A percentile compares a stretch with the other conserved stretches of the same genome.
phyloP scores from a whole-genome alignment of 2,329 filamentous ascomycete species.

The Graphiopsis chlorocephala region DNA sequence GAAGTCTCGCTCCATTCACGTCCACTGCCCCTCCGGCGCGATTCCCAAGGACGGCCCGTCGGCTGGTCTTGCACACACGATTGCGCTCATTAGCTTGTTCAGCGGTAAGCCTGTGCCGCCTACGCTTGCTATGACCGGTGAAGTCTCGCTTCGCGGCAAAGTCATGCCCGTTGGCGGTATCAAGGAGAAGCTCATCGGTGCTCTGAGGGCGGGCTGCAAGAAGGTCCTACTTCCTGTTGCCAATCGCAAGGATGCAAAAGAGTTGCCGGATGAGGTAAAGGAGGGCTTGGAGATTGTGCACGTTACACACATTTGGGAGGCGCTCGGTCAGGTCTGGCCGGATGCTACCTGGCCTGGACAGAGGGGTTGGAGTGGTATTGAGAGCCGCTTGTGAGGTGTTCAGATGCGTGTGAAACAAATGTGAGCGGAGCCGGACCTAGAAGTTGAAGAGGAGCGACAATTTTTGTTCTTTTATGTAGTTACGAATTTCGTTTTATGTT shows the following conservation, averaged over 20 bases:
- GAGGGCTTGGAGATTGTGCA: slow-evolving; percentile 84
- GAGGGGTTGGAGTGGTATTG: slow-evolving; percentile 65
- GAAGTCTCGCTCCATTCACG: slow-evolving; percentile 89
- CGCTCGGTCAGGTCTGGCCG: slow-evolving; percentile 86
- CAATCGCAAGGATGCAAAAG: slow-evolving; percentile 89
- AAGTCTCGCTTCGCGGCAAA: slow-evolving; percentile 76
- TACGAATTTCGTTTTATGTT: neutral
- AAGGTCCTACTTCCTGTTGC: slow-evolving; percentile 83
- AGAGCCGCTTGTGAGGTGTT: slow-evolving; percentile 67
- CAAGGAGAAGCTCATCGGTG: slow-evolving; percentile 97
- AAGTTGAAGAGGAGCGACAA: neutral
- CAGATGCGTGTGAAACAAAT: neutral
- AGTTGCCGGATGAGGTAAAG: slow-evolving; percentile 85
- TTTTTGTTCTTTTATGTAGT: neutral
- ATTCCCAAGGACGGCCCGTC: slow-evolving; percentile 87
- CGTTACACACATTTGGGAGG: slow-evolving; percentile 92
- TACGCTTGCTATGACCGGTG: slow-evolving; percentile 89
- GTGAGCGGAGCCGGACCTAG: neutral
- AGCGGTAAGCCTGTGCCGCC: slow-evolving; percentile 81
- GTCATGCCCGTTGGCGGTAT: slow-evolving; percentile 95
- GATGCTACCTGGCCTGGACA: slow-evolving; percentile 80
- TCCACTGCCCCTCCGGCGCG: slow-evolving; percentile 91
- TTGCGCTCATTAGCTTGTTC: slow-evolving; percentile 89
- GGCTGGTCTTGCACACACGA: slow-evolving; percentile 89
- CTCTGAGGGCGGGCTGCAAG: slow-evolving; percentile 88